Evolutionary conservation across 2,329 filamentous ascomycete species (phyloP).

Genomic region (Aspergillus hiratsukae): DNA sequence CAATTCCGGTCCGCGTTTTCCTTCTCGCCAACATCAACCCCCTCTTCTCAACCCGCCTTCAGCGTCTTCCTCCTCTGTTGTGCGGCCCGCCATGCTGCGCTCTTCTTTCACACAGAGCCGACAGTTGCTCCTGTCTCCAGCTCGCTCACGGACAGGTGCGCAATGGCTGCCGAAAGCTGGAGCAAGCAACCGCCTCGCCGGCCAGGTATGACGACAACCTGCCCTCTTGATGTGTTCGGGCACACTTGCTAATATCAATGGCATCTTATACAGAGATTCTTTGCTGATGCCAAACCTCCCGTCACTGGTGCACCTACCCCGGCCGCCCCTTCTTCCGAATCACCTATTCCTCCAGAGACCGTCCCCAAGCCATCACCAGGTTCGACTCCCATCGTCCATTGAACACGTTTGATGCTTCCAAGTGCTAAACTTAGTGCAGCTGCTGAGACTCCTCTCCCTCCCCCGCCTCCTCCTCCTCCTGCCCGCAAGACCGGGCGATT

Average conservation of each 20-base stretch:
- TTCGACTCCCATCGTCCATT: slow-evolving; percentile 16
- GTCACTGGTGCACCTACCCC: slow-evolving; percentile 38
- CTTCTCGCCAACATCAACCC: slow-evolving; percentile 26
- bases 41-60: slow-evolving; percentile 19
- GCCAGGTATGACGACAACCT: slow-evolving; percentile 34
- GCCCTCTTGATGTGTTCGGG: slow-evolving; percentile 20
- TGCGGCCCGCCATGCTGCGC: slow-evolving; percentile 54
- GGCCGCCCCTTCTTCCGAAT: slow-evolving; percentile 40
- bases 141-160: slow-evolving; percentile 32
- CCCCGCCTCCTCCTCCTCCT: slow-evolving; percentile 42
- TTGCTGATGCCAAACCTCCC: slow-evolving; percentile 46
- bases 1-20: slow-evolving; percentile 30
- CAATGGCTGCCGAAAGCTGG: slow-evolving; percentile 43
- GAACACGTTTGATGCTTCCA: slow-evolving; percentile 2
- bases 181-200: slow-evolving; percentile 35
- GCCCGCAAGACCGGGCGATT: slow-evolving; percentile 68
- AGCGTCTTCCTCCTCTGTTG: slow-evolving; percentile 28
- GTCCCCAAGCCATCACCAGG: slow-evolving; percentile 44
- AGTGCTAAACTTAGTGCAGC: slow-evolving; percentile 38
- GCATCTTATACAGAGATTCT: slow-evolving; percentile 41
- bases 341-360: slow-evolving; percentile 48
- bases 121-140: slow-evolving; percentile 36
- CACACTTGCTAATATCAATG: slow-evolving; percentile 22
- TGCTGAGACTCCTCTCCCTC: slow-evolving; percentile 30
- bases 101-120: slow-evolving; percentile 48